Base-by-base conservation (phyloP, 1,139 yeast species). In the Hemisphaericaspora subhashii region DNA sequence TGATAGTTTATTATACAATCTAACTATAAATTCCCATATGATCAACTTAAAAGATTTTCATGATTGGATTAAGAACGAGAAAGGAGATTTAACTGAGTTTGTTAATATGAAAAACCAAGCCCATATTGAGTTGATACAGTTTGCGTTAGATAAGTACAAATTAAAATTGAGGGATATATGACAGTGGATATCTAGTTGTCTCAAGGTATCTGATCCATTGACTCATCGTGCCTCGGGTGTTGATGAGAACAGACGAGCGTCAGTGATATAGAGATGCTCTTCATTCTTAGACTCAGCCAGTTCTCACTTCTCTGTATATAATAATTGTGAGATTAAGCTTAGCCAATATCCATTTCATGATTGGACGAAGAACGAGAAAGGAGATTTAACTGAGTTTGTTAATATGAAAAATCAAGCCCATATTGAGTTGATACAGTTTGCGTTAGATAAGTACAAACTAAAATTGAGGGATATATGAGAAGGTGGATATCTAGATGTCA, bases 1-100 rank as follows among this genome's bases (percentile, higher is more conserved):
- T 11, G 76, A 70, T 45, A 58, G 70, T 15, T 52, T 66, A 13
- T 47, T 70, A 26, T 70, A 70, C 43, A 64, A 58, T 37, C 37
- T 66, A 25, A 64, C 64, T n/a, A 51, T 59, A 2, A 49, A 60
- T 15, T 49, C 55, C 22, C 55, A 57, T 31, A 39, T 59, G n/a
- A 42, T 42, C 12, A 57, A 60, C 41, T 54, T 41, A 17, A n/a
- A 13, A 3, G 39, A 40, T 1, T 40, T 44, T 18, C 18, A 34
- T n/a, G 20, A 35, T 6, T 36, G 29, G 20, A 15, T 43, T 2
- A 13, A 15, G 14, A 11, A 37, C 11, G 42, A 34, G 9, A 32
- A 31, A n/a, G 24, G 35, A 10, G 49, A 52, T 35, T 21, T 54
- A 4, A 21, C 25, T 12, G 31, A 36, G 9, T 47, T 51, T 35